Evolutionary conservation across 495 filamentous ascomycete genomes (phyloP), one percentile per base, ranked within the genome.

Genomic region (Tetracladium setigerum): DNA sequence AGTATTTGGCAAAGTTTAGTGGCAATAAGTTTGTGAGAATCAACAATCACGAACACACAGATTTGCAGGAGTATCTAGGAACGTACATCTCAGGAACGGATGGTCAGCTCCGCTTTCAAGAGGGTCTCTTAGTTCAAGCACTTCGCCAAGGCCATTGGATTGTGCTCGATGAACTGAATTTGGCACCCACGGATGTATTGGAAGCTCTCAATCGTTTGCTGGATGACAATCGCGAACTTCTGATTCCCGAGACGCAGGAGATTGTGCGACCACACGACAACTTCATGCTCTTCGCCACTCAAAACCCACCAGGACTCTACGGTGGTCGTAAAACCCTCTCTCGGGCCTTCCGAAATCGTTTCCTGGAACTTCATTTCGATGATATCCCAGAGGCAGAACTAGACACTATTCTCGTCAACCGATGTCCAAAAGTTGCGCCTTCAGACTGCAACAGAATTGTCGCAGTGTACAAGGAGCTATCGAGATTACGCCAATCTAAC

Each of bases 261-360:
- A 73, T 89, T 14, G 83, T 99, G 22, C 81, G 83, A 30, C 94
- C 94, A 1, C 88, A 96, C 47, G 78, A 84, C 30, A 88, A 94
- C 59, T 99, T 99, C 67, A 95, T 97, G 82, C 74, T 99, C 1
- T 99, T 97, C 55, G 94, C 94, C n/a, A 99, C 94, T 0, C 94
- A 99, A 57, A 99, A 99, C 54, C 94, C 94, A 2, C 84, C 94
- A 14, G 94, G 94, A 17, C 67, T 97, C 5, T 99, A 99, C 60
- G 94, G 94, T 49, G 94, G 94, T 16, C 74, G 94, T 50, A 99
- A 99, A 58, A 78, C 85, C 5, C 69, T 99, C 3, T 96, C 91
- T 11, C 79, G 94, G 7, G 94, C 94, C 2, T 97, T 99, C 64
- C 78, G 92, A 46, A 99, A 97, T 63, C 78, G 94, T 55, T 99